Evolutionary conservation across 805 yeast species (phyloP).

Genomic region (Candida alai): DNA sequence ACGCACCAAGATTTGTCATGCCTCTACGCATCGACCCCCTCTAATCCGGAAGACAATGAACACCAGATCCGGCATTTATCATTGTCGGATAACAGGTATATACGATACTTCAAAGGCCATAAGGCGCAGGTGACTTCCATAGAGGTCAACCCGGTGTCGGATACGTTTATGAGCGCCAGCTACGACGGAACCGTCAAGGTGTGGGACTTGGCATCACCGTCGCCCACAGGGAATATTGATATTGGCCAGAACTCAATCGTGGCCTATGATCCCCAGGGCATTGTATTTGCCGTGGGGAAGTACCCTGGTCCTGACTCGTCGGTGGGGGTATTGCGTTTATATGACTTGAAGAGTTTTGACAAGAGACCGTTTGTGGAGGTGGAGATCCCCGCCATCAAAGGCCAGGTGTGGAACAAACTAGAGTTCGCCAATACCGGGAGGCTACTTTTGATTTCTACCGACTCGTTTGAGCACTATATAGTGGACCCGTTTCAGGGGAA

Average conservation of each 20-base stretch:
- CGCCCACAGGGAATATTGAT: conserved; percentile 56
- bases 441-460: conserved; percentile 53
- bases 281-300: conserved; percentile 65
- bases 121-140: conserved; percentile 67
- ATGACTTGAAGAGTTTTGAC: conserved; percentile 57
- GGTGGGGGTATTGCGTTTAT: conserved; percentile 42
- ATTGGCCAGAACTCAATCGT: conserved; percentile 52
- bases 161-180: conserved; percentile 62
- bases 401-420: conserved; percentile 52
- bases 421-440: conserved; percentile 82
- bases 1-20: conserved; percentile 71
- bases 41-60: conserved; percentile 43
- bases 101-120: conserved; percentile 88
- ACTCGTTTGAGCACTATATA: conserved; percentile 52
- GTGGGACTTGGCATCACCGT: conserved; percentile 79
- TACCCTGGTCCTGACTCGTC: conserved; percentile 11
- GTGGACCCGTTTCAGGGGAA: conserved; percentile 69
- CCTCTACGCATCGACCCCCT: conserved; percentile 74
- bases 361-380: conserved; percentile 48
- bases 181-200: conserved; percentile 74
- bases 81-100: conserved; percentile 70
- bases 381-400: conserved; percentile 16
- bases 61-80: conserved; percentile 73
- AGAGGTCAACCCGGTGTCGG: conserved; percentile 69
- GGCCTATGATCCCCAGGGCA: conserved; percentile 82